phyloP scores from a whole-genome alignment of 2,329 filamentous ascomycete species.

The Aspergillus pseudonomiae region DNA sequence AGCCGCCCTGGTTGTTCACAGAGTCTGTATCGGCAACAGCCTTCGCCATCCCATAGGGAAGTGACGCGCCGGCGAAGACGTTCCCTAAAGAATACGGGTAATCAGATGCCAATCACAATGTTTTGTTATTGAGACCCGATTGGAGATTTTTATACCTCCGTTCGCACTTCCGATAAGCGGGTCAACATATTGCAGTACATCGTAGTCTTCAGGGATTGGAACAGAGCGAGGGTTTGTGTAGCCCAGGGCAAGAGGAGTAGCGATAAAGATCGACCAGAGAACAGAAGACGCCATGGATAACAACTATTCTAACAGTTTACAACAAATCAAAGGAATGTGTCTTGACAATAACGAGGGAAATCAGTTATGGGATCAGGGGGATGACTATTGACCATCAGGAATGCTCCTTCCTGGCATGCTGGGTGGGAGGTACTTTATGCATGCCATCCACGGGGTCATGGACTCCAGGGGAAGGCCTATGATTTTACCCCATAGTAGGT shows the following conservation, averaged over 20 bases:
- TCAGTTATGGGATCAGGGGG: background rate
- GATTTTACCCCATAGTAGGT: no score
- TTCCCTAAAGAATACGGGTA: conserved; percentile 45
- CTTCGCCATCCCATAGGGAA: conserved; percentile 60
- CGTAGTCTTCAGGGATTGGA: conserved; percentile 31
- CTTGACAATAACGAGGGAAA: background rate
- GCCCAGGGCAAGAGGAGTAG: conserved; percentile 10
- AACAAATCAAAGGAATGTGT: background rate
- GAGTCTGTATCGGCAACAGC: conserved; percentile 58
- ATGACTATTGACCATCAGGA: background rate
- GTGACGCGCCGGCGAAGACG: conserved; percentile 59
- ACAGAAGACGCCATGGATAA: background rate
- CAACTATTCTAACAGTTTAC: background rate
- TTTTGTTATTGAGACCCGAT: background rate
- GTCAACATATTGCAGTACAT: conserved; percentile 51
- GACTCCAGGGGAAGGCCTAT: background rate
- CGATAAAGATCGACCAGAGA: conserved; percentile 9
- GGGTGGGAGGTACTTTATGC: background rate
- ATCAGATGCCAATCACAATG: background rate
- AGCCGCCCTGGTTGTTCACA: conserved; percentile 58
- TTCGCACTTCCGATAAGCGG: conserved; percentile 59
- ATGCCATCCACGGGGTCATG: background rate
- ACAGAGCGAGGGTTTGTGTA: conserved; percentile 16
- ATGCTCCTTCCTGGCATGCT: conserved; percentile 11
- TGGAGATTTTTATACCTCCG: conserved; percentile 40